Evolutionary conservation across 495 filamentous ascomycete genomes (phyloP).

Genomic region (Penicillium waksmanii): DNA sequence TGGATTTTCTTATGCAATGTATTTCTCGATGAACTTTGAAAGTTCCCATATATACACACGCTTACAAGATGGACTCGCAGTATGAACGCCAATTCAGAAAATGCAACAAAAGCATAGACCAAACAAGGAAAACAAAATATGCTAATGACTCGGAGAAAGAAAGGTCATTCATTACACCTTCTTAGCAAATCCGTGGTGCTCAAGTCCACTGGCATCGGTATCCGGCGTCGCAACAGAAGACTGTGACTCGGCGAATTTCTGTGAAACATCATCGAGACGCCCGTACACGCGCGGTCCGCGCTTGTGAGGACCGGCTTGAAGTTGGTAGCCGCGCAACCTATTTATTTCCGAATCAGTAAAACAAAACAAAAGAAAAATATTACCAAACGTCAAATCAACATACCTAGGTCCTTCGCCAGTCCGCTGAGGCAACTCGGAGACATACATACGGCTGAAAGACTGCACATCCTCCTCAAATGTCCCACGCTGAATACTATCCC

Average conservation of each 20-base stretch:
- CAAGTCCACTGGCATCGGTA: slow-evolving; percentile 56
- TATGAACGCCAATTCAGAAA: neutral
- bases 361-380: too few relatives aligned
- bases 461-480: slow-evolving; percentile 64
- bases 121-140: neutral
- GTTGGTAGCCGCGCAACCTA: slow-evolving; percentile 82
- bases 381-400: slow-evolving; percentile 6
- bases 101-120: neutral
- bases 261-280: slow-evolving; percentile 52
- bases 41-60: neutral
- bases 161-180: slow-evolving; percentile 27
- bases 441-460: slow-evolving; percentile 65
- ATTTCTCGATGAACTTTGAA: neutral
- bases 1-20: neutral
- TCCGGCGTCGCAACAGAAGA: slow-evolving; percentile 53
- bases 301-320: slow-evolving; percentile 63
- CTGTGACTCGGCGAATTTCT: slow-evolving; percentile 54
- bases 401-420: slow-evolving; percentile 80
- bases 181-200: slow-evolving; percentile 64
- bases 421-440: slow-evolving; percentile 66
- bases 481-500: slow-evolving; percentile 59
- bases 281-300: slow-evolving; percentile 72
- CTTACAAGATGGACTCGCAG: neutral
- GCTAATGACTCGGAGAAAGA: neutral
- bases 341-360: slow-evolving; percentile 7